Percentiles rank a stretch among this genome's conserved stretches.
These are phyloP conservation scores for Wickerhamomyces chaumierensis DNA, from an alignment of 805 yeast genomes.

Conservation along the genomic window DNA sequence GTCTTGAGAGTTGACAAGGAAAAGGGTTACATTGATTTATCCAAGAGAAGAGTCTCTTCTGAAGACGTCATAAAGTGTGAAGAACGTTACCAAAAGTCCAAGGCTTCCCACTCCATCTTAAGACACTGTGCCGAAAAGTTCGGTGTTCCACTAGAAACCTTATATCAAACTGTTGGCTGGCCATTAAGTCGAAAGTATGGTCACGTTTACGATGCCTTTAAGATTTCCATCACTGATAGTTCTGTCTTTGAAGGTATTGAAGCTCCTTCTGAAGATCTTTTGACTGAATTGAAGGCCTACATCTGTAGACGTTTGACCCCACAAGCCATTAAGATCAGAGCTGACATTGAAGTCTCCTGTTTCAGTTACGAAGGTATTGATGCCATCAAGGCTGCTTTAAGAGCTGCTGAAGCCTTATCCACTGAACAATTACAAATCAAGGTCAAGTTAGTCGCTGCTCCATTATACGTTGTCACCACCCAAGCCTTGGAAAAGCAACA, in stretches of 20 bases:
- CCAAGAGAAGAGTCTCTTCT: conserved; percentile 95
- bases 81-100: conserved; percentile 92
- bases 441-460: conserved; percentile 95
- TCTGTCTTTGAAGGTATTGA: conserved; percentile 71
- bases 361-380: conserved; percentile 96
- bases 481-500: conserved; percentile 85
- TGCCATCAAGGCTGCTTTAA: conserved; percentile 84
- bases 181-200: conserved; percentile 92
- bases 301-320: conserved; percentile 93
- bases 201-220: conserved; percentile 96
- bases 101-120: conserved; percentile 95
- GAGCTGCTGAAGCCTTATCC: conserved; percentile 74
- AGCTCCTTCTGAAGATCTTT: conserved; percentile 62
- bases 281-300: conserved; percentile 77
- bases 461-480: conserved; percentile 86
- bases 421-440: conserved; percentile 82
- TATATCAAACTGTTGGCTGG: conserved; percentile 92
- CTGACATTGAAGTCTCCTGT: conserved; percentile 97
- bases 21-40: conserved; percentile 94
- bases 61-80: conserved; percentile 97
- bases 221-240: conserved; percentile 84
- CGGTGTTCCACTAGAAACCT: conserved; percentile 71
- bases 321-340: conserved; percentile 94
- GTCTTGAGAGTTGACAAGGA: conserved; percentile 97
- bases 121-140: conserved; percentile 98